phyloP scores from a whole-genome alignment of 2,329 filamentous ascomycete genomes.

The Nemania serpens region DNA sequence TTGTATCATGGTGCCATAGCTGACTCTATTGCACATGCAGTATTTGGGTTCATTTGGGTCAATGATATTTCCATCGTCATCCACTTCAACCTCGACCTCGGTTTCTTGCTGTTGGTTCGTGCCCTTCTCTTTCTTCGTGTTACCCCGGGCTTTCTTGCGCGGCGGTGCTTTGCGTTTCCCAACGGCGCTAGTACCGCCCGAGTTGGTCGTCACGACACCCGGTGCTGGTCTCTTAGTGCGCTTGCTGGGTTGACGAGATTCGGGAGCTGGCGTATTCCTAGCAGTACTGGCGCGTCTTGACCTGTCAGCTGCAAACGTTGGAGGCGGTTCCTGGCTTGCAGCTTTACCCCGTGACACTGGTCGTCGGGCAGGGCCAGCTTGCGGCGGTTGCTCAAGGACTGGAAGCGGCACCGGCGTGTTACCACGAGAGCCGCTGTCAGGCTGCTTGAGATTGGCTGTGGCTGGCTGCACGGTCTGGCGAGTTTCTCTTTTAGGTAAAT shows the following conservation, averaged over 20 bases:
- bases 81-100: slow-evolving; percentile 62
- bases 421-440: slow-evolving; percentile 33
- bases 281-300: slow-evolving; percentile 61
- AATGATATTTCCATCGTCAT: slow-evolving; percentile 71
- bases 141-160: slow-evolving; percentile 62
- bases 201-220: slow-evolving; percentile 69
- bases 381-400: slow-evolving; percentile 43
- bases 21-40: slow-evolving; percentile 78
- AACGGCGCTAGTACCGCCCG: slow-evolving; percentile 68
- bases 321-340: slow-evolving; percentile 55
- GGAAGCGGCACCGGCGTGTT: slow-evolving; percentile 44
- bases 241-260: slow-evolving; percentile 52
- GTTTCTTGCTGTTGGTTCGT: slow-evolving; percentile 45
- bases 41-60: slow-evolving; percentile 78
- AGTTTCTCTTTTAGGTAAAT: slow-evolving; percentile 51
- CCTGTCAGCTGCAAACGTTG: slow-evolving; percentile 56
- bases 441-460: slow-evolving; percentile 39
- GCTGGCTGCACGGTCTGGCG: slow-evolving; percentile 49
- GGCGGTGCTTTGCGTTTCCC: slow-evolving; percentile 73
- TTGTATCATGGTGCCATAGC: slow-evolving; percentile 81
- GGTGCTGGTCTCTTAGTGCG: slow-evolving; percentile 73
- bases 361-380: slow-evolving; percentile 44
- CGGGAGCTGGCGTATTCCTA: slow-evolving; percentile 61
- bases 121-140: slow-evolving; percentile 44
- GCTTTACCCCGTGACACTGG: slow-evolving; percentile 59